Evolutionary conservation across 2,329 filamentous ascomycete genomes (phyloP).

Genomic region (Leptosphaerulina australis): DNA sequence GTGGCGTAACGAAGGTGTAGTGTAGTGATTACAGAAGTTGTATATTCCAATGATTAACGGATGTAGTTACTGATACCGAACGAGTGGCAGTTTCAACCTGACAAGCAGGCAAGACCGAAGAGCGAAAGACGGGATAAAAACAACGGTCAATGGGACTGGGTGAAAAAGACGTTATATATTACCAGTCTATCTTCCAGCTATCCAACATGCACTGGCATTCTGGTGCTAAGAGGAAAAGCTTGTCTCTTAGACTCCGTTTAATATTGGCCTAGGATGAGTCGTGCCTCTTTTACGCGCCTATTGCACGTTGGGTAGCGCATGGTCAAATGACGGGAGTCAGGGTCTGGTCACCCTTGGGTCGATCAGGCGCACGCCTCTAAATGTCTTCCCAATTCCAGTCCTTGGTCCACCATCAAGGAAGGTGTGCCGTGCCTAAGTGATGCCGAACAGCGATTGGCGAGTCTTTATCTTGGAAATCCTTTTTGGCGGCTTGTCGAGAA

Average conservation of each 20-base stretch:
- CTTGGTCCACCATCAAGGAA: conserved; percentile 1
- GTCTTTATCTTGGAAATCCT: conserved; percentile 12
- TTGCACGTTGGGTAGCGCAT: conserved; percentile 13
- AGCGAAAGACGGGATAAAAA: conserved; percentile 12
- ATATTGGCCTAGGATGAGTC: conserved; percentile 18
- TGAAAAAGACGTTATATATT: conserved; percentile 15
- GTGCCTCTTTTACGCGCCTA: conserved; percentile 17
- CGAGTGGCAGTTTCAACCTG: conserved; percentile 15
- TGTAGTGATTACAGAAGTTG: conserved; percentile 11
- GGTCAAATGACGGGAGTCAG: conserved; percentile 17
- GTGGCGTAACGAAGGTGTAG: conserved; percentile 12
- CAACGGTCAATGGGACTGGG: conserved; percentile 8
- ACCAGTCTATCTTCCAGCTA: conserved; percentile 2
- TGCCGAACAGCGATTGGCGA: neutral
- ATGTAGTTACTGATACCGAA: conserved; percentile 10
- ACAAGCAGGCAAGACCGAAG: conserved; percentile 3
- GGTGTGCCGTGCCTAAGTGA: conserved; percentile 6
- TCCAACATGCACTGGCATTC: conserved; percentile 12
- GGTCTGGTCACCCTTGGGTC: conserved; percentile 11
- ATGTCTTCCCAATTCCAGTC: conserved; percentile 2
- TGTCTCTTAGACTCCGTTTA: conserved; percentile 15
- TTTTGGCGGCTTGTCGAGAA: conserved; percentile 18
- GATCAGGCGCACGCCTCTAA: conserved; percentile 16
- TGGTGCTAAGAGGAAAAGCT: conserved; percentile 15
- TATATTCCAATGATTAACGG: conserved; percentile 14